These are phyloP conservation scores for Erucastrum elatum DNA, from an alignment of 345 rosid species.

Conservation along the genomic window DNA sequence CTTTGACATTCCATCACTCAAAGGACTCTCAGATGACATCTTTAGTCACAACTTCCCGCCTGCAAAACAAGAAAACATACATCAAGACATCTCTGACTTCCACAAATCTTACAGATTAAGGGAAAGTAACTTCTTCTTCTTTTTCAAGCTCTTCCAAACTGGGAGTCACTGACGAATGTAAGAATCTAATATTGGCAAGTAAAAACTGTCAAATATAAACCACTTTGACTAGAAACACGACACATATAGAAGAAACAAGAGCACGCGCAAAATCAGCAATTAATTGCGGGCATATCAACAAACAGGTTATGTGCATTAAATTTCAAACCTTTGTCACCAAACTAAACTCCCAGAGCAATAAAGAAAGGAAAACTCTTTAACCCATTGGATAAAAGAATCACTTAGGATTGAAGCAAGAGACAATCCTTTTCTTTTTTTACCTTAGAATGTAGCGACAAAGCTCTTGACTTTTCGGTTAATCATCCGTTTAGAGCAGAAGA, in stretches of 20 bases:
- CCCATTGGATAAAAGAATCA: constrained; percentile 54
- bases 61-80: constrained; percentile 7
- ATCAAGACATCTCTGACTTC: constrained; percentile 30
- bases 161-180: constrained; percentile 29
- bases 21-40: constrained; percentile 68
- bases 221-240: not conserved
- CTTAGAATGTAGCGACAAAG: constrained; percentile 34
- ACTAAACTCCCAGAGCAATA: constrained; percentile 4
- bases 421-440: constrained; percentile 20
- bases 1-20: constrained; percentile 69
- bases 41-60: constrained; percentile 29
- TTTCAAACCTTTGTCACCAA: constrained; percentile 24
- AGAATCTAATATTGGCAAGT: constrained; percentile 30
- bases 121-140: not conserved
- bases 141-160: not conserved
- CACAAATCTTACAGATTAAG: constrained; percentile 27
- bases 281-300: constrained; percentile 39
- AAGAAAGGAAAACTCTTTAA: constrained; percentile 22
- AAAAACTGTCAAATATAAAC: constrained; percentile 29
- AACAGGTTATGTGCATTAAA: constrained; percentile 29
- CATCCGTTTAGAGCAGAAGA: constrained; percentile 54
- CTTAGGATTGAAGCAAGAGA: constrained; percentile 72
- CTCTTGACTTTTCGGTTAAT: constrained; percentile 43
- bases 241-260: constrained; percentile 15
- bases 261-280: constrained; percentile 28